These are phyloP conservation scores for Chlorella variabilis DNA, from an alignment of 163 green algal genomes.

Conservation along the genomic window DNA sequence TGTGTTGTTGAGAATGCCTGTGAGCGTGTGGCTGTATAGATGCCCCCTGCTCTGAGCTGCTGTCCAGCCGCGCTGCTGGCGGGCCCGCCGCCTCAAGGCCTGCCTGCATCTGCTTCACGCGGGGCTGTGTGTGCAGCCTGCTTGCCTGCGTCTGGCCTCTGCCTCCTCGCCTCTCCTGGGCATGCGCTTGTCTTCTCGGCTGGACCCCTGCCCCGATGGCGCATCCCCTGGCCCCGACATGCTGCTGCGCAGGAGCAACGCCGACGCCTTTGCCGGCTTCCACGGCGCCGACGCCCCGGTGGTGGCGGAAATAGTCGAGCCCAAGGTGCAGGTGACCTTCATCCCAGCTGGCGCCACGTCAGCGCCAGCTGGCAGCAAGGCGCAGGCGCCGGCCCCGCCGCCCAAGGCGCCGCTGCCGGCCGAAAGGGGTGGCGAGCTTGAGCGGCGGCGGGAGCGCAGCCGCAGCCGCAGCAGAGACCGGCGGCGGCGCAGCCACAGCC, in stretches of 20 bases:
- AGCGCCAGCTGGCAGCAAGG: conserved; percentile 8
- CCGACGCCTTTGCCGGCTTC: conserved; percentile 54
- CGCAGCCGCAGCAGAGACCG: conserved; percentile 16
- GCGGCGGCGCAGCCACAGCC: neutral
- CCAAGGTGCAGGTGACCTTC: conserved; percentile 57
- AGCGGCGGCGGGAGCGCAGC: conserved; percentile 6
- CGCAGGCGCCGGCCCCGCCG: neutral
- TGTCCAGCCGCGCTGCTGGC: too few species aligned
- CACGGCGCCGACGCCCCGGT: conserved; percentile 60
- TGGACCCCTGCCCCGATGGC: too few species aligned
- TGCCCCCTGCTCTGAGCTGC: too few species aligned
- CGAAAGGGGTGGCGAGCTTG: conserved; percentile 1
- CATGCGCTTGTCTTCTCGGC: too few species aligned
- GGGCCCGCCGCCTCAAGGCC: too few species aligned
- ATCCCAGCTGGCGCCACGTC: conserved; percentile 23
- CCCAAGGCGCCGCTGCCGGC: neutral
- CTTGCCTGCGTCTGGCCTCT: too few species aligned
- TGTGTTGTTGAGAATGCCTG: neutral
- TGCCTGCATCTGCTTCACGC: too few species aligned
- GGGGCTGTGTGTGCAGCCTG: too few species aligned
- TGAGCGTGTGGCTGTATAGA: neutral
- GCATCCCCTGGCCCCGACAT: too few species aligned
- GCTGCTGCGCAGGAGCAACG: conserved; percentile 63
- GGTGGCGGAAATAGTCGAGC: conserved; percentile 54
- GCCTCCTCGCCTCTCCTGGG: too few species aligned